A percentile compares a stretch with the other conserved stretches of the same genome.
Conservation (phyloP, 352 stramenopile species). For the Phytophthora quininea region DNA sequence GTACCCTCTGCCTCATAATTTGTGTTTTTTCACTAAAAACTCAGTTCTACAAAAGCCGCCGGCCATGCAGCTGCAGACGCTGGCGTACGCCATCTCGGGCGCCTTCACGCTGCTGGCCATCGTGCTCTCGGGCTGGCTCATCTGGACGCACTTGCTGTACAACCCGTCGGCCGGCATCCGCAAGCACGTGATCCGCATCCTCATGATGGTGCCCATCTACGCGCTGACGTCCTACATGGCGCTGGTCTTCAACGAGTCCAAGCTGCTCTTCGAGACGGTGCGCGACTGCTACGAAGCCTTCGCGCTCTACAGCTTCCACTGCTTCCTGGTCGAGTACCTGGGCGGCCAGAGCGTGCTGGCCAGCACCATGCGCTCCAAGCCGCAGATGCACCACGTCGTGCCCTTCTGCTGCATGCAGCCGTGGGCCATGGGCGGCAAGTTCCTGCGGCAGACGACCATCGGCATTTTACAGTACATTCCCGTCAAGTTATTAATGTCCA, state of each 20-base stretch:
- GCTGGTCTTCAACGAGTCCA: slow-evolving; percentile 90
- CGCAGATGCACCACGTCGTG: slow-evolving; percentile 77
- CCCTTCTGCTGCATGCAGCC: slow-evolving; percentile 89
- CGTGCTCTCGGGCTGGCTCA: slow-evolving; percentile 85
- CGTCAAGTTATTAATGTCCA: slow-evolving; percentile 87
- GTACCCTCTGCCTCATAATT: neutral
- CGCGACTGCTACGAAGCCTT: slow-evolving; percentile 94
- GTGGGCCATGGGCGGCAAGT: slow-evolving; percentile 94
- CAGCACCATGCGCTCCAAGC: slow-evolving; percentile 86
- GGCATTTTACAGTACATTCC: slow-evolving; percentile 94
- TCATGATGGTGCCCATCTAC: slow-evolving; percentile 96
- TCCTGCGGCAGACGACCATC: slow-evolving; percentile 92
- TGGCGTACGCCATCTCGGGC: slow-evolving; percentile 87
- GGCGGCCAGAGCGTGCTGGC: slow-evolving; percentile 83
- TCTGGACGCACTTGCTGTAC: slow-evolving; percentile 89
- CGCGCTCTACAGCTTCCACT: slow-evolving; percentile 94
- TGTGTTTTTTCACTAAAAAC: no score
- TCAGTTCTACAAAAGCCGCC: no score
- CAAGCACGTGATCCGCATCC: slow-evolving; percentile 93
- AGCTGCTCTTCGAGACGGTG: slow-evolving; percentile 90
- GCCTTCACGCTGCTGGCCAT: slow-evolving; percentile 88
- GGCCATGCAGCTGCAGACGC: slow-evolving; percentile 85
- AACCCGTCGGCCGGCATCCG: slow-evolving; percentile 82
- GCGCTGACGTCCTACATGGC: slow-evolving; percentile 90
- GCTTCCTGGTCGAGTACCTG: slow-evolving; percentile 92